Base-by-base conservation (phyloP, 345 rosid species). In the Microthlaspi erraticum region DNA sequence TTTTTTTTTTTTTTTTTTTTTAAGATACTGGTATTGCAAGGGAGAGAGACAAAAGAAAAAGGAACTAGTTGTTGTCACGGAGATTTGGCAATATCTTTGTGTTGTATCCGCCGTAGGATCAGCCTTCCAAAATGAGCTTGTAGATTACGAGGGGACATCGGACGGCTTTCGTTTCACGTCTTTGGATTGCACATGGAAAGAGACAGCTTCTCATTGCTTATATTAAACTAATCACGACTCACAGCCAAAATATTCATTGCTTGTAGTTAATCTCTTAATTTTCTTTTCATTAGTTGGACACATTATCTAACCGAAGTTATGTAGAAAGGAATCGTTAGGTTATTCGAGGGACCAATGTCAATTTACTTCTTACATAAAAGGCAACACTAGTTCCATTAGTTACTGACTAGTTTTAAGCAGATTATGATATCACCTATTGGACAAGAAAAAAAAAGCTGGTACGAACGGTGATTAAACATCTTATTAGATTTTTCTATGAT, bases 131-230 rank as follows among this genome's bases (percentile, higher is more conserved):
- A 61, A 61, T 44, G 69, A 61, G 62, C 44, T 62, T 52, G 75
- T 53, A 72, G 76, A 43, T 72, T 62, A 72, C 69, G 70, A 72
- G 69, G 60, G 17, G 4, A 34, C 9, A 71, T 72, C 57, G 6
- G 46, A 63, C 64, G 70, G 41, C n/a, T 54, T 10, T 16, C 0
- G 7, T 42, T 62, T 42, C 36, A 71, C 38, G 54, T 44, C 17
- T 42, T 71, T 52, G 63, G 76, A 72, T 72, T 72, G 70, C 76
- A 71, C 76, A 62, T 62, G 62, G 76, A 43, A 52, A 71, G 69
- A 43, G 63, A 43, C 69, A 45, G 34, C 31, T 60, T 60, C 68
- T 50, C 43, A 41, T 50, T 49, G 42, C 42, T 38, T 41, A 49
- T 46, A 17, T 16, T 59, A 50, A 71, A 60, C 43, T 71, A 51